A percentile compares a stretch with the other conserved stretches of the same genome.
phyloP scores from a whole-genome alignment of 306 rosid species.

The Crataegus laevigata region DNA sequence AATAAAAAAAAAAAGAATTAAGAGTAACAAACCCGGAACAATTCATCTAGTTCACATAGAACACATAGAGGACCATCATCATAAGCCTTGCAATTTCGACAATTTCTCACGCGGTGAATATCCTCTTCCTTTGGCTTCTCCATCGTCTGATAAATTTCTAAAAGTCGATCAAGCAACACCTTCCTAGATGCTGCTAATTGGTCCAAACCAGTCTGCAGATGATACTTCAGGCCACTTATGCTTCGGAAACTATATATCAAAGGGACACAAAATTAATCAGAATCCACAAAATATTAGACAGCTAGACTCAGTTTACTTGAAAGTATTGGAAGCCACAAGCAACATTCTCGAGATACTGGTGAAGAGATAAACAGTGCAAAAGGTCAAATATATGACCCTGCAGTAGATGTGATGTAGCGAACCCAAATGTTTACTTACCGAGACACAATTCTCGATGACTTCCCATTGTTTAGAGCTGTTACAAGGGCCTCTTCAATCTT shows the following conservation, averaged over 20 bases:
- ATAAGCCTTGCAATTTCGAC: slow-evolving; percentile 66
- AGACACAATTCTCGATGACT: slow-evolving; percentile 47
- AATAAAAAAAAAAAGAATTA: neutral
- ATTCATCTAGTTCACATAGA: slow-evolving; percentile 74
- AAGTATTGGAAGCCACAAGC: neutral
- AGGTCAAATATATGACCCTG: slow-evolving; percentile 3
- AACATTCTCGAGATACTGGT: neutral
- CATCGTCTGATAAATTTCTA: slow-evolving; percentile 76
- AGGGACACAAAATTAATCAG: slow-evolving; percentile 18
- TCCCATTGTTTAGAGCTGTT: slow-evolving; percentile 56
- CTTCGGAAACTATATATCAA: slow-evolving; percentile 64
- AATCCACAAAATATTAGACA: neutral
- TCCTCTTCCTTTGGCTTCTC: slow-evolving; percentile 81
- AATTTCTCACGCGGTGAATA: slow-evolving; percentile 70
- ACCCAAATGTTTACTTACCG: slow-evolving; percentile 46
- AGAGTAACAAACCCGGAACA: slow-evolving; percentile 62
- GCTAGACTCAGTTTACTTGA: neutral
- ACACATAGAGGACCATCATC: slow-evolving; percentile 75
- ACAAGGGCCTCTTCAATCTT: slow-evolving; percentile 84
- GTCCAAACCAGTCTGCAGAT: slow-evolving; percentile 85
- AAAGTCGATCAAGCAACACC: slow-evolving; percentile 62
- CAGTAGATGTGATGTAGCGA: neutral
- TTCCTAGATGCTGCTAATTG: slow-evolving; percentile 72
- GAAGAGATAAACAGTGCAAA: neutral
- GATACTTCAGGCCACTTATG: slow-evolving; percentile 65